phyloP scores from a whole-genome alignment of 495 filamentous ascomycete species.

The Lineolata rhizophorae region DNA sequence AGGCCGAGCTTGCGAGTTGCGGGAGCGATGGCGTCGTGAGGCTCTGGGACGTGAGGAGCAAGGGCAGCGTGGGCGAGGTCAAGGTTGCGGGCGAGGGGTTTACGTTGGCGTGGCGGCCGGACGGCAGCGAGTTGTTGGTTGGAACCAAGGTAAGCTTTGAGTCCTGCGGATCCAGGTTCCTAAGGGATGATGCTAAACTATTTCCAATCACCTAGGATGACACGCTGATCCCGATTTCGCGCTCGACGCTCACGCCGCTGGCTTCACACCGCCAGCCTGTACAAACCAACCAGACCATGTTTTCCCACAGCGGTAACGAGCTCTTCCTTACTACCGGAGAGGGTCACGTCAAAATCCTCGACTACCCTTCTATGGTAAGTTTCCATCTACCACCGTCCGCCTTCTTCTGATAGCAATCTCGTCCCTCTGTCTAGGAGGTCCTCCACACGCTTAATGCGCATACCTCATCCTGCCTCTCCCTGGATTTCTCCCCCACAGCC shows the following conservation, averaged over 20 bases:
- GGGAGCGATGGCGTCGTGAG: conserved; percentile 67
- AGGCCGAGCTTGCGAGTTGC: conserved; percentile 73
- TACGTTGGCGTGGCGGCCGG: conserved; percentile 70
- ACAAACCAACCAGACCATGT: conserved; percentile 65
- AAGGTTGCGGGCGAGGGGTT: conserved; percentile 69
- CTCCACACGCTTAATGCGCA: conserved; percentile 57
- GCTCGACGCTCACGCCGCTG: conserved; percentile 20
- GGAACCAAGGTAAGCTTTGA: conserved; percentile 57
- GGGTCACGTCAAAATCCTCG: conserved; percentile 59
- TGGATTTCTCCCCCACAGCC: conserved; percentile 52
- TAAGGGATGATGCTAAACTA: conserved; percentile 1
- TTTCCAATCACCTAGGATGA: conserved; percentile 50
- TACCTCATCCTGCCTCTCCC: conserved; percentile 51
- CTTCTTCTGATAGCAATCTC: no score
- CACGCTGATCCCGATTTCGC: conserved; percentile 36
- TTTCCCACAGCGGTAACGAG: conserved; percentile 50
- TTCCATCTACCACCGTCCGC: background rate
- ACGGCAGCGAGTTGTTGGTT: conserved; percentile 59
- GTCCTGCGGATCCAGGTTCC: background rate
- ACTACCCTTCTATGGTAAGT: conserved; percentile 32
- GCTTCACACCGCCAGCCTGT: conserved; percentile 44
- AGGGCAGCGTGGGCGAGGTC: conserved; percentile 44
- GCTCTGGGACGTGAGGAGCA: conserved; percentile 84
- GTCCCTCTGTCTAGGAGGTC: conserved; percentile 22
- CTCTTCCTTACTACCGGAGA: conserved; percentile 69